A percentile compares a stretch with the other conserved stretches of the same genome.
phyloP scores from a whole-genome alignment of 1,139 yeast genomes.

The Kodamaea anthophila region DNA sequence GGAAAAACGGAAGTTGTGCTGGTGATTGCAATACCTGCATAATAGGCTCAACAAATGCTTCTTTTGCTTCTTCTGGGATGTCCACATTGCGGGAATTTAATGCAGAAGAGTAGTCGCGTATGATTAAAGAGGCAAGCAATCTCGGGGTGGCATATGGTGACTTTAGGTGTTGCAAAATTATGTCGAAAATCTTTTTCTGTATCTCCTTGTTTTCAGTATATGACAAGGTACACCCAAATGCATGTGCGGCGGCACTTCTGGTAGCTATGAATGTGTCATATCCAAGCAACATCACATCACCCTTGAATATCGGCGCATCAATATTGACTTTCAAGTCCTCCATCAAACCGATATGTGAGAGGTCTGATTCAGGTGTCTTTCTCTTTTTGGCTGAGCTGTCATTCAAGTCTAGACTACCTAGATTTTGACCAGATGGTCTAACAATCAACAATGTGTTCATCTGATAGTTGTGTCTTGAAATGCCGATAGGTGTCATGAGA shows the following conservation, averaged over 20 bases:
- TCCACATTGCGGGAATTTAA: conserved; percentile 15
- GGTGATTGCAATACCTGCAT: conserved; percentile 37
- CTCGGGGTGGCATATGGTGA: conserved; percentile 80
- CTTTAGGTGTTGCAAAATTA: conserved; percentile 36
- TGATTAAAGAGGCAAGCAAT: conserved; percentile 58
- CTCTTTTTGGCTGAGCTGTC: conserved; percentile 27
- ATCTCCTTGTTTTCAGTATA: conserved; percentile 37
- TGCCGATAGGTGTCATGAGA: conserved; percentile 90
- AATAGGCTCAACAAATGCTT: conserved; percentile 26
- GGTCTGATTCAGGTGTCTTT: conserved; percentile 20
- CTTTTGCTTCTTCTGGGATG: conserved; percentile 16
- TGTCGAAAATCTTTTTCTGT: conserved; percentile 31
- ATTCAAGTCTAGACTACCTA: conserved; percentile 26
- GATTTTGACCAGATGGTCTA: conserved; percentile 69
- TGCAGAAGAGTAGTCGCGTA: conserved; percentile 64
- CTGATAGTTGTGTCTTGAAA: conserved; percentile 79
- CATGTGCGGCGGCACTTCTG: conserved; percentile 69
- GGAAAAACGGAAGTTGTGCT: conserved; percentile 48
- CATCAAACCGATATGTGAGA: conserved; percentile 45
- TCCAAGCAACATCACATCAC: conserved; percentile 86
- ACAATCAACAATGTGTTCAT: conserved; percentile 73
- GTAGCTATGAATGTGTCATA: conserved; percentile 68
- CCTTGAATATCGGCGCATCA: conserved; percentile 87
- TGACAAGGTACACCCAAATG: conserved; percentile 68
- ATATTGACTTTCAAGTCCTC: conserved; percentile 68